A percentile compares a stretch with the other conserved stretches of the same genome.
phyloP scores from a whole-genome alignment of 75 land plant genomes.

The Adiantum capillusveneris region DNA sequence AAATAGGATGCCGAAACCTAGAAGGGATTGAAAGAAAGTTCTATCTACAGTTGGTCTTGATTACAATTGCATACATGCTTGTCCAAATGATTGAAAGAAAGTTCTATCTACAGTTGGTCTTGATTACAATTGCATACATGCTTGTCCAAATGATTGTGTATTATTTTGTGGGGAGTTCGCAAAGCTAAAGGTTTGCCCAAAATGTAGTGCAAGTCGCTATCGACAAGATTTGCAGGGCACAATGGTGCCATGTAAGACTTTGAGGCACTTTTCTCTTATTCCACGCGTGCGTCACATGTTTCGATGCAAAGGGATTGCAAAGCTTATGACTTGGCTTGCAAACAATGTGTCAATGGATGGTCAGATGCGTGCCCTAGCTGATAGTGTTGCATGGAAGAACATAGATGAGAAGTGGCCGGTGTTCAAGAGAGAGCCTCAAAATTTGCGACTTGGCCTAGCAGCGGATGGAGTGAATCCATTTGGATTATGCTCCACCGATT shows the following conservation, averaged over 20 bases:
- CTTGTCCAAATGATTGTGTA: conserved; percentile 31
- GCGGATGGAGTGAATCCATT: conserved; percentile 39
- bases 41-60: conserved; percentile 16
- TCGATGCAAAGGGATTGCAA: conserved; percentile 17
- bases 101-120: conserved; percentile 21
- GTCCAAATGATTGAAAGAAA: conserved; percentile 34
- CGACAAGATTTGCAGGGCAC: background rate
- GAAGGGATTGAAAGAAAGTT: conserved; percentile 20
- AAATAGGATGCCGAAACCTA: conserved; percentile 4
- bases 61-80: conserved; percentile 37
- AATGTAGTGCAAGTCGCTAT: conserved; percentile 25
- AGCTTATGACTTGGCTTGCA: conserved; percentile 23
- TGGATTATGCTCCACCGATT: conserved; percentile 10
- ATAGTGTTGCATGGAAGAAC: conserved; percentile 23
- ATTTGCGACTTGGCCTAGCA: conserved; percentile 38
- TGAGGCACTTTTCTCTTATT: conserved; percentile 28
- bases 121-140: conserved; percentile 30
- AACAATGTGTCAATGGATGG: conserved; percentile 15
- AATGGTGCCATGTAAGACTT: conserved; percentile 14
- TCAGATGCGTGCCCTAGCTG: conserved; percentile 16
- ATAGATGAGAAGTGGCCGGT: conserved; percentile 12
- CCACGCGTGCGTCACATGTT: conserved; percentile 29
- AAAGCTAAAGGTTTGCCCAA: conserved; percentile 9
- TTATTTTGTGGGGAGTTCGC: conserved; percentile 19
- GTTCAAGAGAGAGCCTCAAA: conserved; percentile 23